Evolutionary conservation across 176 grass and related monocot species (phyloP), one percentile per base, ranked within the genome.

Genomic region (Aegilops speltoides): DNA sequence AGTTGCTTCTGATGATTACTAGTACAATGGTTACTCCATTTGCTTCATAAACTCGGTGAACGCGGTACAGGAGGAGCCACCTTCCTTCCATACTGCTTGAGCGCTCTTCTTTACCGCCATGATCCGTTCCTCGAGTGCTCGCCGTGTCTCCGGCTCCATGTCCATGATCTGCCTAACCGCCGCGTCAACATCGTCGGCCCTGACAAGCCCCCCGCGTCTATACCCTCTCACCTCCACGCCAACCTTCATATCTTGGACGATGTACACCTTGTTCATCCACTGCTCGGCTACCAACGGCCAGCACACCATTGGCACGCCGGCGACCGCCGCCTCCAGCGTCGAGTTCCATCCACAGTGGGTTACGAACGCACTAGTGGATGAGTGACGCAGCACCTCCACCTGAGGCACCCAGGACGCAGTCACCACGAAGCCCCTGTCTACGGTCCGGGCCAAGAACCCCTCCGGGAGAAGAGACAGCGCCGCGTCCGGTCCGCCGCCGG

Each of bases 381-480:
- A 66, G 66, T 82, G 80, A 15, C n/a, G 46, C 66, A 71, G 80
- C 80, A 82, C 65, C 20, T 63, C 86, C 79, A 84, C 81, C 75
- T 89, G 87, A 5, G 86, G 86, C 61, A 33, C 80, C 86, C 71
- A 75, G 23, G 80, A 57, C 46, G 73, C 15, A 38, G 73, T 83
- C 41, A 83, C 71, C 80, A 78, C 70, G 6, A 88, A 10, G 8
- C 70, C 80, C 22, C 60, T 69, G 67, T 8, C 40, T 4, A 3
- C 36, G 2, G 80, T 88, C 33, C 71, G 54, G 15, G 62, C 69
- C 73, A 88, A 29, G 86, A 88, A 88, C 4, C 86, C 86, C 3
- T 78, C 86, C 2, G 79, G 80, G 38, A 88, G 86, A 7, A 88
- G 78, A 3, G 86, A 45, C 29, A 73, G 1, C 31, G 33, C 26